Conservation (phyloP, 2,329 filamentous ascomycete species). For the Diaporthe sp. region DNA sequence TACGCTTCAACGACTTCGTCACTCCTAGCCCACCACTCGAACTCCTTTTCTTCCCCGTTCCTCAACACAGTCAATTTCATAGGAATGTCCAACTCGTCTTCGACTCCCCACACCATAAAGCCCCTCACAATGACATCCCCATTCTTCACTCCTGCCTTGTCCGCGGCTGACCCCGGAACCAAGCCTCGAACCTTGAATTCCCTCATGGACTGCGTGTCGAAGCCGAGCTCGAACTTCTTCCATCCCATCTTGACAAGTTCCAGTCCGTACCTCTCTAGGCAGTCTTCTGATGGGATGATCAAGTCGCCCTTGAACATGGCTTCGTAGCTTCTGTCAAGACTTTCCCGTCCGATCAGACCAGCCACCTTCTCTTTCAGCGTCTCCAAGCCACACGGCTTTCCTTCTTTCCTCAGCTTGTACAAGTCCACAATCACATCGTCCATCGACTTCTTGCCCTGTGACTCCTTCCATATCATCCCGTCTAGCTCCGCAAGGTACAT, state of each 20-base stretch:
- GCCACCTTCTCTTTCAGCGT: constrained; percentile 20
- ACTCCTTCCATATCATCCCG: constrained; percentile 28
- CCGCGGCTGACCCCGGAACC: constrained; percentile 36
- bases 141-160: constrained; percentile 38
- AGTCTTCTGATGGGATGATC: constrained; percentile 32
- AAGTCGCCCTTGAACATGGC: constrained; percentile 35
- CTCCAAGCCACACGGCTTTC: not conserved
- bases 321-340: constrained; percentile 19
- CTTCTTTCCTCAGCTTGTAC: constrained; percentile 34
- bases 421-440: constrained; percentile 40
- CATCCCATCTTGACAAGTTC: constrained; percentile 29
- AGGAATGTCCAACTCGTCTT: constrained; percentile 27
- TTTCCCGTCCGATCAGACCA: constrained; percentile 10
- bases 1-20: constrained; percentile 30
- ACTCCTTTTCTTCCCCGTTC: not conserved
- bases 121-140: constrained; percentile 37
- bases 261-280: constrained; percentile 33
- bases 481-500: constrained; percentile 38
- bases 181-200: constrained; percentile 28
- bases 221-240: constrained; percentile 36
- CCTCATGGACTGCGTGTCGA: constrained; percentile 28
- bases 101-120: constrained; percentile 35
- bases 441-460: constrained; percentile 28
- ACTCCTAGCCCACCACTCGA: constrained; percentile 36
- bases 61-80: constrained; percentile 34